Evolutionary conservation across 2,329 filamentous ascomycete genomes (phyloP).

Genomic region (Xylariales sp.): DNA sequence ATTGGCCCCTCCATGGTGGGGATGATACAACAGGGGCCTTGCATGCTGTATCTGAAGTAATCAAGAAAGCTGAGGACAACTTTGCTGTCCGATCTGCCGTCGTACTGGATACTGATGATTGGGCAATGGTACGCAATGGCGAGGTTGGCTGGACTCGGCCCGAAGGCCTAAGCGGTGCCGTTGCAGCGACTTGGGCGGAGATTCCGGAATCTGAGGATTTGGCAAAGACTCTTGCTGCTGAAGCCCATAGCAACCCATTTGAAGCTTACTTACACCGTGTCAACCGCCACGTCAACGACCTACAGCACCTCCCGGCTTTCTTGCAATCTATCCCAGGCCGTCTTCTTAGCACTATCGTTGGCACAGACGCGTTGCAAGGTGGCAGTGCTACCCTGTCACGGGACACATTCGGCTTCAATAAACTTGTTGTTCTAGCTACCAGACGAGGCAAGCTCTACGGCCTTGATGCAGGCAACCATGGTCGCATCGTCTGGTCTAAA

Average conservation of each 20-base stretch:
- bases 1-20: constrained; percentile 59
- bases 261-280: constrained; percentile 86
- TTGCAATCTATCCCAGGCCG: constrained; percentile 64
- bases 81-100: constrained; percentile 77
- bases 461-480: constrained; percentile 70
- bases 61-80: constrained; percentile 61
- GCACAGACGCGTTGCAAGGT: constrained; percentile 43
- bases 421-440: constrained; percentile 77
- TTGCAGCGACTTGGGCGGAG: constrained; percentile 77
- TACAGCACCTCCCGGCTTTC: constrained; percentile 71
- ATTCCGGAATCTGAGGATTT: constrained; percentile 68
- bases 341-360: constrained; percentile 60
- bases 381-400: constrained; percentile 45
- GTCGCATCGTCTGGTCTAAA: constrained; percentile 70
- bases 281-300: constrained; percentile 73
- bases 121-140: constrained; percentile 80
- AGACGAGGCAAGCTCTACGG: constrained; percentile 74
- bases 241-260: constrained; percentile 76
- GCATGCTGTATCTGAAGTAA: constrained; percentile 76
- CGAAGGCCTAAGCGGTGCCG: constrained; percentile 76
- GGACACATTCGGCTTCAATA: constrained; percentile 84
- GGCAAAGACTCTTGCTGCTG: constrained; percentile 75
- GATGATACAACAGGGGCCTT: constrained; percentile 43
- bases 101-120: constrained; percentile 65
- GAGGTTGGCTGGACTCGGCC: constrained; percentile 73